Evolutionary conservation across 208 protist genomes (phyloP).

Genomic region (Angomonas ambiguus): DNA sequence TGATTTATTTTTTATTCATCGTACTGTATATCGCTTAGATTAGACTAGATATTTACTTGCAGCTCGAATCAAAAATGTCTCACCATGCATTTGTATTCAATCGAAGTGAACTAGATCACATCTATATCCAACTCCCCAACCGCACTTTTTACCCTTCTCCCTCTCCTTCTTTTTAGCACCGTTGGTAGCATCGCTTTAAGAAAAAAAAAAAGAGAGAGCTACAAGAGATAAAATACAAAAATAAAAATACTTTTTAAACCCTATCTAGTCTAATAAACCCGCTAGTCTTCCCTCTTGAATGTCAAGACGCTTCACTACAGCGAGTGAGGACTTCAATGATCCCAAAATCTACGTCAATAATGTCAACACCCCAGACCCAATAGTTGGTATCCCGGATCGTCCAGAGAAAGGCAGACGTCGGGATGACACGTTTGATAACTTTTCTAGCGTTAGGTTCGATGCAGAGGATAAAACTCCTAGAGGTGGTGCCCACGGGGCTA

Average conservation of each 20-base stretch:
- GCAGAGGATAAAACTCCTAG: neutral
- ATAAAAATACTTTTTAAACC: neutral
- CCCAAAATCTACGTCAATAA: conserved; percentile 83
- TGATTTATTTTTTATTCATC: conserved; percentile 13
- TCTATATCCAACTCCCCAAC: no score
- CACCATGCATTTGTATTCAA: no score
- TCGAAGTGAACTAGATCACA: no score
- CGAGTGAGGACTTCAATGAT: conserved; percentile 21
- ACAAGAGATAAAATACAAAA: neutral
- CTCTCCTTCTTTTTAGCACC: no score
- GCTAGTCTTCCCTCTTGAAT: no score
- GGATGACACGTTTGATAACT: neutral
- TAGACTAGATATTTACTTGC: neutral
- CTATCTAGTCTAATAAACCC: no score
- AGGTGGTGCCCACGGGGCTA: neutral
- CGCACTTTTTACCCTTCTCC: no score
- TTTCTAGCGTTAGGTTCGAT: neutral
- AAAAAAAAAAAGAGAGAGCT: neutral
- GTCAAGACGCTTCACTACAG: conserved; percentile 16
- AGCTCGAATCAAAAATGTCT: no score
- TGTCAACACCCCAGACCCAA: conserved; percentile 69
- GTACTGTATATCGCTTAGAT: neutral
- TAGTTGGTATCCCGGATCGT: conserved; percentile 38
- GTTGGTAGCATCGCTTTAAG: neutral
- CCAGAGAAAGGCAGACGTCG: conserved; percentile 7